Evolutionary conservation across 2,329 filamentous ascomycete species (phyloP).

Genomic region (Cytospora piceae): DNA sequence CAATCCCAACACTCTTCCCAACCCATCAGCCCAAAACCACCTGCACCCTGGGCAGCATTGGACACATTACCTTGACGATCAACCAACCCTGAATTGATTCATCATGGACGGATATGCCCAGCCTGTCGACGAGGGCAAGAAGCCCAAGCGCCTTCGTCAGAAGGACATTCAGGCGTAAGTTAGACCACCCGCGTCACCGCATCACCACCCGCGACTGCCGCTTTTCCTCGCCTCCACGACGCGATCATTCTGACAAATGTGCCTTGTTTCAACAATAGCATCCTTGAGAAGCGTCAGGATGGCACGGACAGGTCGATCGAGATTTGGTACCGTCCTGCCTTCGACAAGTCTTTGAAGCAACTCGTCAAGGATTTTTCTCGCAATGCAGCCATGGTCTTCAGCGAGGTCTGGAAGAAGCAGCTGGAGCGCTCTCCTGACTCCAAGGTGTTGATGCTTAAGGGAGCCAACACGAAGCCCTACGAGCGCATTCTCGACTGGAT

Average conservation of each 20-base stretch:
- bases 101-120: constrained; percentile 3
- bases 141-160: constrained; percentile 25
- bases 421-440: constrained; percentile 5
- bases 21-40: background rate
- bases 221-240: background rate
- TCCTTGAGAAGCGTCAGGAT: constrained; percentile 14
- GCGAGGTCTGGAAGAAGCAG: constrained; percentile 26
- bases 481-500: constrained; percentile 28
- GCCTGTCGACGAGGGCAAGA: constrained; percentile 1
- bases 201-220: background rate
- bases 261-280: background rate
- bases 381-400: constrained; percentile 17
- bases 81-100: background rate
- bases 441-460: constrained; percentile 17
- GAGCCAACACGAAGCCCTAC: constrained; percentile 11
- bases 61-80: background rate
- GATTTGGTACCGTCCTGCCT: constrained; percentile 20
- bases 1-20: background rate
- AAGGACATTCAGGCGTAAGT: constrained; percentile 29
- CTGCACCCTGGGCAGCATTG: background rate
- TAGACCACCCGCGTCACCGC: background rate
- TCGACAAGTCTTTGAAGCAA: background rate
- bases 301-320: constrained; percentile 24
- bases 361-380: constrained; percentile 20
- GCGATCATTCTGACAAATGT: background rate